These are phyloP conservation scores for Dactylellina sp. DNA, from an alignment of 2,329 filamentous ascomycete genomes.

Conservation along the genomic window DNA sequence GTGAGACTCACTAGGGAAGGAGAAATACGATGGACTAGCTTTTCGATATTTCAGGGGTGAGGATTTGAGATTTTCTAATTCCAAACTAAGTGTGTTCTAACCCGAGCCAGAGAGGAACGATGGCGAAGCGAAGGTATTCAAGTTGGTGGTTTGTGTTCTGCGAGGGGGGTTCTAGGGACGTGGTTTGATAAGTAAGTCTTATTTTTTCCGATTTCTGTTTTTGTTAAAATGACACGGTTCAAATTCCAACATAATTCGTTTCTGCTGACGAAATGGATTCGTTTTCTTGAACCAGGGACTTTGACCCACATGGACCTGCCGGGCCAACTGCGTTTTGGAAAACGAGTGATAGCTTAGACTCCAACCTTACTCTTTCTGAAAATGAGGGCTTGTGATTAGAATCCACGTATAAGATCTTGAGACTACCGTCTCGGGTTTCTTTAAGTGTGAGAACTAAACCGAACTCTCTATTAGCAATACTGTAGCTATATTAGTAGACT, in stretches of 20 bases:
- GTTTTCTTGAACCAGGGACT: constrained; percentile 68
- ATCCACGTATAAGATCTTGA: constrained; percentile 5
- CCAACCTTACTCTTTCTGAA: constrained; percentile 9
- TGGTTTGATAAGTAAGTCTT: constrained; percentile 78
- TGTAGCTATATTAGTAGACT: no score
- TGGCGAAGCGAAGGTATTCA: constrained; percentile 84
- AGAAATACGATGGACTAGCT: constrained; percentile 79
- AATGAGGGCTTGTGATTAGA: not conserved
- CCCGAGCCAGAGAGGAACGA: constrained; percentile 71
- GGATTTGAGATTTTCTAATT: constrained; percentile 42
- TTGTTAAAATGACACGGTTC: not conserved
- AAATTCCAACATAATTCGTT: not conserved
- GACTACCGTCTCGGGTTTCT: not conserved
- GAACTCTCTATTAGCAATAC: no score
- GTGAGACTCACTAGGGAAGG: constrained; percentile 76
- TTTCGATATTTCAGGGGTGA: constrained; percentile 71
- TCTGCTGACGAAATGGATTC: not conserved
- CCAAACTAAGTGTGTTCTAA: constrained; percentile 1
- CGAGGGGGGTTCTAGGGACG: constrained; percentile 76
- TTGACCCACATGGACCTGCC: constrained; percentile 75
- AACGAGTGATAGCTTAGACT: constrained; percentile 67
- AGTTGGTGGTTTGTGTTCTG: constrained; percentile 74
- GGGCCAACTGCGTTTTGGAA: constrained; percentile 86
- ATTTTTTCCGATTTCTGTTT: not conserved
- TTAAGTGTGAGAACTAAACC: no score